phyloP scores from a whole-genome alignment of 768 basidiomycete genomes.

The Boletus pseudopeckii region DNA sequence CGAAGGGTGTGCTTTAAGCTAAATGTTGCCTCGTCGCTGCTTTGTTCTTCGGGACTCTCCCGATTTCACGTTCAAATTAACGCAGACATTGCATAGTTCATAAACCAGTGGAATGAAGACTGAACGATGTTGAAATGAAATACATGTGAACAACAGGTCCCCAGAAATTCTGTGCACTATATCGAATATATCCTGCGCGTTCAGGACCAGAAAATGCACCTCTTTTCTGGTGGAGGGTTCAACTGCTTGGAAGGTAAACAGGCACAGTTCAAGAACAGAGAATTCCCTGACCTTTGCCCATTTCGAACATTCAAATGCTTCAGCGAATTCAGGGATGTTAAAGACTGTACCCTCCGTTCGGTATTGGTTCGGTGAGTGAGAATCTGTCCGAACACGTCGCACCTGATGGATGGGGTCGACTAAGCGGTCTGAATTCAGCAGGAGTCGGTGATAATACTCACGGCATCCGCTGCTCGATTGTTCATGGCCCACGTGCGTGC shows the following conservation, averaged over 20 bases:
- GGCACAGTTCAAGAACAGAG: background rate
- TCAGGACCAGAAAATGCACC: constrained; percentile 78
- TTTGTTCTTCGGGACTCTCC: background rate
- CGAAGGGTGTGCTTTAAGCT: constrained; percentile 88
- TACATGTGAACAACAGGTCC: constrained; percentile 15
- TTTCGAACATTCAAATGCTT: constrained; percentile 78
- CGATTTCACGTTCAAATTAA: background rate
- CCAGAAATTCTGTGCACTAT: constrained; percentile 1
- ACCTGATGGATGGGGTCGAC: constrained; percentile 40
- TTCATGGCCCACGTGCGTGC: constrained; percentile 84
- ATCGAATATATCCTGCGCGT: background rate
- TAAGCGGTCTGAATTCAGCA: background rate
- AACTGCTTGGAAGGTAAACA: constrained; percentile 42
- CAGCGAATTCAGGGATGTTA: constrained; percentile 86
- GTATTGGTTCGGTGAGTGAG: constrained; percentile 79
- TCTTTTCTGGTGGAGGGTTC: constrained; percentile 77
- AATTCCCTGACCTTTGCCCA: constrained; percentile 60
- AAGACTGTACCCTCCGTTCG: constrained; percentile 83
- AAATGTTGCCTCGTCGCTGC: background rate
- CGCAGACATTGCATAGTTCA: constrained; percentile 1
- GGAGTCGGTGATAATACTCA: constrained; percentile 32
- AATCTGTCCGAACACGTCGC: constrained; percentile 79
- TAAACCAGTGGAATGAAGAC: background rate
- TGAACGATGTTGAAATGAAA: constrained; percentile 6
- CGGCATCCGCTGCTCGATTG: constrained; percentile 75